These are phyloP conservation scores for Acanthamoeba triangularis DNA, from an alignment of 208 protist species.

Conservation along the genomic window DNA sequence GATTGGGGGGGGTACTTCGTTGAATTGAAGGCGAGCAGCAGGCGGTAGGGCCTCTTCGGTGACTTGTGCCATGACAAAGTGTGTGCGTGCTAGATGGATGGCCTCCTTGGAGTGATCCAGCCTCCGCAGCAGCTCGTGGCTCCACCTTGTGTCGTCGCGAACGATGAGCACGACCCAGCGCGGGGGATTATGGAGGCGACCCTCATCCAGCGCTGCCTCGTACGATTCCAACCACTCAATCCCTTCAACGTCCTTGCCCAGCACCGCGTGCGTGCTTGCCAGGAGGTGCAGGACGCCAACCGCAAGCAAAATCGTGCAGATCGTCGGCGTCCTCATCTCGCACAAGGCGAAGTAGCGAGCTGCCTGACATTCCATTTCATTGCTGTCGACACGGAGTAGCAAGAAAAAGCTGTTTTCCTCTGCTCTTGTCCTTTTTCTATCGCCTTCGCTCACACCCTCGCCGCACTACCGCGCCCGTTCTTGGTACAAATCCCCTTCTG, in stretches of 20 bases:
- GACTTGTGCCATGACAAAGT: neutral
- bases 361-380: too few species aligned
- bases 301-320: neutral
- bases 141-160: neutral
- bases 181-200: neutral
- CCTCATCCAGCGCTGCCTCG: neutral
- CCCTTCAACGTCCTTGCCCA: neutral
- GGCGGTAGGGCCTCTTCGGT: neutral
- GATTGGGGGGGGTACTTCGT: neutral
- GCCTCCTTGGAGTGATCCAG: neutral
- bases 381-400: too few species aligned
- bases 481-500: neutral
- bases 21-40: neutral
- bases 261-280: too few species aligned
- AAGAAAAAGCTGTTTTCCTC: too few species aligned
- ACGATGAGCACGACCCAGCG: neutral
- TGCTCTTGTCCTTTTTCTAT: too few species aligned
- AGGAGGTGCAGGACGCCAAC: neutral
- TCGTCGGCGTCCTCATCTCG: too few species aligned
- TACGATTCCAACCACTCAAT: neutral
- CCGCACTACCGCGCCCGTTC: too few species aligned
- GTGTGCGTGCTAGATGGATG: neutral
- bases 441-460: too few species aligned
- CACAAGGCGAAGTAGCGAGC: too few species aligned
- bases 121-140: neutral